Evolutionary conservation across 2,329 filamentous ascomycete species (phyloP).

Genomic region (Aspergillus ochraceoroseus): DNA sequence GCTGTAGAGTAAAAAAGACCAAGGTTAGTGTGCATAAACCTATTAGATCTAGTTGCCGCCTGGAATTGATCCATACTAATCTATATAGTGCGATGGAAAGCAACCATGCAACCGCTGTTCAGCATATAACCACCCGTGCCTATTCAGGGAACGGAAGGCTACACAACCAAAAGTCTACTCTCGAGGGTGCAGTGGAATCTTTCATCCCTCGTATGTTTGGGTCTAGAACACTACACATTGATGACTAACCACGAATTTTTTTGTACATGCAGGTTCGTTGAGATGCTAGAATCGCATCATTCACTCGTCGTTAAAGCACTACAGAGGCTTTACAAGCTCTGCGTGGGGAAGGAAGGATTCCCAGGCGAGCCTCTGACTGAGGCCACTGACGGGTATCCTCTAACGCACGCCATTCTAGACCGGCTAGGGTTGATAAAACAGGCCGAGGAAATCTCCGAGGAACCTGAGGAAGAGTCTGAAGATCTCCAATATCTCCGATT

Average conservation of each 20-base stretch:
- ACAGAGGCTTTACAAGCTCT: slow-evolving; percentile 41
- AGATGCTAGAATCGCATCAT: slow-evolving; percentile 45
- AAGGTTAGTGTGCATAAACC: slow-evolving; percentile 35
- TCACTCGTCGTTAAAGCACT: slow-evolving; percentile 42
- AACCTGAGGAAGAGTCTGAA: slow-evolving; percentile 35
- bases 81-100: slow-evolving; percentile 42
- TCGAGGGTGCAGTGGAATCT: no score
- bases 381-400: slow-evolving; percentile 38
- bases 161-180: slow-evolving; percentile 45
- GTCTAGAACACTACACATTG: no score
- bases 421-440: slow-evolving; percentile 43
- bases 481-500: slow-evolving; percentile 36
- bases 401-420: slow-evolving; percentile 43
- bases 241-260: not conserved
- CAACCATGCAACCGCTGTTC: slow-evolving; percentile 45
- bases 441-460: slow-evolving; percentile 39
- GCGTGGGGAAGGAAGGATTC: slow-evolving; percentile 42
- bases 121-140: slow-evolving; percentile 42
- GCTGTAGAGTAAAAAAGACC: slow-evolving; percentile 46
- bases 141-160: slow-evolving; percentile 43
- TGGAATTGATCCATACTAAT: slow-evolving; percentile 16
- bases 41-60: slow-evolving; percentile 3
- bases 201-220: no score
- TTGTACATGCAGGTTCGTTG: slow-evolving; percentile 35
- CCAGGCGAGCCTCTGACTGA: slow-evolving; percentile 41